Evolutionary conservation across 2,329 filamentous ascomycete species (phyloP), one percentile per base, ranked within the genome.

Genomic region (Aureobasidium sp.): DNA sequence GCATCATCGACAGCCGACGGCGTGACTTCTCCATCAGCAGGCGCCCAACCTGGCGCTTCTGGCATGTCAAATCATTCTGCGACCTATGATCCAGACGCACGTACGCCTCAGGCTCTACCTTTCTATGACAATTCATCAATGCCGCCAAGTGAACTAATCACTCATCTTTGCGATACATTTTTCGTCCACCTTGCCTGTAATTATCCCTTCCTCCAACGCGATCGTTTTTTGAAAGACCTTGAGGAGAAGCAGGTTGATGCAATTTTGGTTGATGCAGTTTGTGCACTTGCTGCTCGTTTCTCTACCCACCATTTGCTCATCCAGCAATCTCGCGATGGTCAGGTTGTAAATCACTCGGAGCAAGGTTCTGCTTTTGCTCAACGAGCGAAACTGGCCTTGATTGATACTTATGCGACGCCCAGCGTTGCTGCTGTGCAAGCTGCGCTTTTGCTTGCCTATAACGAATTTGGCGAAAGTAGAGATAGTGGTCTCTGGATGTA

Each of bases 401-500:
- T 92, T 5, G 90, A 95, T 68, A 89, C 88, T 0, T 91, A 95
- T 65, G 84, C 89, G 0, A 94, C 88, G 64, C 91, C 91, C 0
- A 91, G 87, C 2, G 86, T 95, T 1, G 88, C 88, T 27, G 90
- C 90, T 10, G 89, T 94, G 0, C 91, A 96, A 68, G 90, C 91
- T 0, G 91, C 88, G 53, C 75, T 96, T 12, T 77, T 96, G 32
- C 84, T 96, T 75, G 91, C 90, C 0, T 96, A 96, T 70, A 90
- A 95, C 67, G 88, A 92, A 47, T 96, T 96, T 67, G 91, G 91
- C 1, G 89, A 89, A 12, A 90, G 90, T 66, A 89, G 92, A 68
- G 91, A 96, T 70, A 95, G 90, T 71, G 90, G 90, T 0, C 75
- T 96, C 7, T 96, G 91, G 91, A 95, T 96, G 90, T 96, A 95